Conservation (phyloP, 371 early-diverging fungal genomes). For the Batkoa obscura region DNA sequence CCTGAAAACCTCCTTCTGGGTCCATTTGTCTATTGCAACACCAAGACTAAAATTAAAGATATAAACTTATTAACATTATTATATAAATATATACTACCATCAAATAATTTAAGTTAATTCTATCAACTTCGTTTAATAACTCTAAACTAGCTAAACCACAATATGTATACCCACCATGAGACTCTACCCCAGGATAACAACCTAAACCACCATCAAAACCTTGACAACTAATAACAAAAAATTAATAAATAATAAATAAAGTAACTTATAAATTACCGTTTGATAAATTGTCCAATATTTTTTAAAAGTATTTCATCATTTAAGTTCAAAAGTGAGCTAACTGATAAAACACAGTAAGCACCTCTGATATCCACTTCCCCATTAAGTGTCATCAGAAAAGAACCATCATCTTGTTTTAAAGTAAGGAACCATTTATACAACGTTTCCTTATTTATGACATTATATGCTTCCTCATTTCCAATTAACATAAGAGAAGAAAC, state of each 20-base stretch:
- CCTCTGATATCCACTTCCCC: slow-evolving; percentile 93
- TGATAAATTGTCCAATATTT: slow-evolving; percentile 52
- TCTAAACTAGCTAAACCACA: slow-evolving; percentile 84
- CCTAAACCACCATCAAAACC: slow-evolving; percentile 94
- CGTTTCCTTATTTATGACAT: slow-evolving; percentile 38
- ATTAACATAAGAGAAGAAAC: slow-evolving; percentile 50
- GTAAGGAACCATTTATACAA: slow-evolving; percentile 53
- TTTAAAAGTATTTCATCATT: slow-evolving; percentile 55
- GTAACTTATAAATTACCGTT: slow-evolving; percentile 10
- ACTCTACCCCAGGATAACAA: slow-evolving; percentile 72
- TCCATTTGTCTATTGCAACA: slow-evolving; percentile 58
- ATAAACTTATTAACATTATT: background rate
- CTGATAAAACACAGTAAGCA: slow-evolving; percentile 73
- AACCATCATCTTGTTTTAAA: slow-evolving; percentile 78
- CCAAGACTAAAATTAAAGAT: slow-evolving; percentile 38
- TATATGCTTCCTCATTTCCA: slow-evolving; percentile 49
- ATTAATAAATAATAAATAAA: background rate
- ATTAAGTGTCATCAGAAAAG: slow-evolving; percentile 73
- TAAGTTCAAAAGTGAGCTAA: slow-evolving; percentile 56
- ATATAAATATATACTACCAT: slow-evolving; percentile 16
- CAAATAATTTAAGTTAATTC: slow-evolving; percentile 36
- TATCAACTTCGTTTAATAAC: slow-evolving; percentile 38
- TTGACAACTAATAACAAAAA: slow-evolving; percentile 35
- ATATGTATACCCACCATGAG: slow-evolving; percentile 94
- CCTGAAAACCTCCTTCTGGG: slow-evolving; percentile 90